Conservation (phyloP, 139 green algal species). For the Haematococcus sp. region DNA sequence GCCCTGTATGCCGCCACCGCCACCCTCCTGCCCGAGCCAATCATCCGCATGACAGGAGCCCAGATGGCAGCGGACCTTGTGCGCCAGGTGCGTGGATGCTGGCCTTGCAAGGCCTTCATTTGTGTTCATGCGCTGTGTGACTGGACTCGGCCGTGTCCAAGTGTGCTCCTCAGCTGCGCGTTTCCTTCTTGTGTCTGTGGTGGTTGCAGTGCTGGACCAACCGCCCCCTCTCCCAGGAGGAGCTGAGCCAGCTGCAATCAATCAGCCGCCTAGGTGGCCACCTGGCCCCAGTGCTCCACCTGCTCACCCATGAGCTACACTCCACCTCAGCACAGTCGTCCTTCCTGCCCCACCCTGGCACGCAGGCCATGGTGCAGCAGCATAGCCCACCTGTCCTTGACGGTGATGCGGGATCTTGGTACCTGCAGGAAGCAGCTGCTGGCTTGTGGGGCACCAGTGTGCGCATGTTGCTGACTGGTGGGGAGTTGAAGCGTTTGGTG, state of each 20-base stretch:
- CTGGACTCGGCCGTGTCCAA: background rate
- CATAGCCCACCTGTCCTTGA: too few species aligned
- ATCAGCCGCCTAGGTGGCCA: conserved; percentile 9
- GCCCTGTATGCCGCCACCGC: conserved; percentile 55
- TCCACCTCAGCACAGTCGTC: conserved; percentile 28
- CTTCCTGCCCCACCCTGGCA: conserved; percentile 10
- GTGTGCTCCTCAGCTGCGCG: background rate
- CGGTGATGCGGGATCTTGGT: too few species aligned
- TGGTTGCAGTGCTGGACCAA: conserved; percentile 50
- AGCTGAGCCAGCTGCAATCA: conserved; percentile 27
- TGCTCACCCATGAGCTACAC: conserved; percentile 34
- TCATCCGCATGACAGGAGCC: conserved; percentile 36
- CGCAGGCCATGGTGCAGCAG: too few species aligned
- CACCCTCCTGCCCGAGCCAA: conserved; percentile 48
- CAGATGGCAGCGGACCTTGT: conserved; percentile 49
- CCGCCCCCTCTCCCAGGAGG: conserved; percentile 27
- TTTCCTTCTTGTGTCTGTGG: background rate
- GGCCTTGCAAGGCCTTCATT: background rate
- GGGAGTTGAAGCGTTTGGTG: too few species aligned
- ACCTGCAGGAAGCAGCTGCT: too few species aligned
- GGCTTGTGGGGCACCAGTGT: too few species aligned
- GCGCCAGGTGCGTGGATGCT: conserved; percentile 5
- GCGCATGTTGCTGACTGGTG: too few species aligned
- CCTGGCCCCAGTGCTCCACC: conserved; percentile 36
- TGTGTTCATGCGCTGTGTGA: background rate